A percentile compares a stretch with the other conserved stretches of the same genome.
These are phyloP conservation scores for Fennellomyces sp. DNA, from an alignment of 371 early-diverging fungal genomes.

Conservation along the genomic window DNA sequence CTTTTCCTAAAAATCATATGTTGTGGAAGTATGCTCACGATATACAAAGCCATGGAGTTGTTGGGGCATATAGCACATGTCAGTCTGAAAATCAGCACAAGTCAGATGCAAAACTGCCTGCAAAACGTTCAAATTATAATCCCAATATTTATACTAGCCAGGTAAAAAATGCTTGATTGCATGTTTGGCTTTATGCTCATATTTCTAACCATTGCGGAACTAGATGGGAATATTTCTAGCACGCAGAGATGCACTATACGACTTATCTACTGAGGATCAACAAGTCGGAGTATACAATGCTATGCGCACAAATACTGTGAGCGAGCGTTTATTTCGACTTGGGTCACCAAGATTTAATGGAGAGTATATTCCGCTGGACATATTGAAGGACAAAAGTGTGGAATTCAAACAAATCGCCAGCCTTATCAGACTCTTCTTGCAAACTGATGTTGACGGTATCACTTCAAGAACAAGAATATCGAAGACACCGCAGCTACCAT, in stretches of 20 bases:
- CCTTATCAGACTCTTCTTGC: no score
- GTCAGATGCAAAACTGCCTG: constrained; percentile 4
- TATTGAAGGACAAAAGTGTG: no score
- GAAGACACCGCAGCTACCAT: no score
- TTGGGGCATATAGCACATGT: background rate
- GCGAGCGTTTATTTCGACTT: background rate
- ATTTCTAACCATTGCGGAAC: background rate
- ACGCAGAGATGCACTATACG: background rate
- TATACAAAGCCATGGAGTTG: background rate
- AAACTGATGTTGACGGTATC: no score
- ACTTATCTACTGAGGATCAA: no score
- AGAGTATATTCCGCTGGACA: no score
- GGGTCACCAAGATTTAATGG: no score
- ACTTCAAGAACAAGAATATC: no score
- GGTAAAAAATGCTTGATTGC: background rate
- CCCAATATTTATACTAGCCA: background rate
- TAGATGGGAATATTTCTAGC: background rate
- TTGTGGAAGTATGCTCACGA: constrained; percentile 3
- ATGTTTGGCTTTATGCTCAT: background rate
- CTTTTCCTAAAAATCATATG: constrained; percentile 9
- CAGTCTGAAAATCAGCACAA: constrained; percentile 5
- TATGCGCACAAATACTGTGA: background rate
- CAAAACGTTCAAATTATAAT: constrained; percentile 1
- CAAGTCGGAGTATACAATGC: no score
- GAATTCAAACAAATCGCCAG: no score